Base-by-base conservation (phyloP, 2,329 filamentous ascomycete genomes). In the Pleomassaria siparia region DNA sequence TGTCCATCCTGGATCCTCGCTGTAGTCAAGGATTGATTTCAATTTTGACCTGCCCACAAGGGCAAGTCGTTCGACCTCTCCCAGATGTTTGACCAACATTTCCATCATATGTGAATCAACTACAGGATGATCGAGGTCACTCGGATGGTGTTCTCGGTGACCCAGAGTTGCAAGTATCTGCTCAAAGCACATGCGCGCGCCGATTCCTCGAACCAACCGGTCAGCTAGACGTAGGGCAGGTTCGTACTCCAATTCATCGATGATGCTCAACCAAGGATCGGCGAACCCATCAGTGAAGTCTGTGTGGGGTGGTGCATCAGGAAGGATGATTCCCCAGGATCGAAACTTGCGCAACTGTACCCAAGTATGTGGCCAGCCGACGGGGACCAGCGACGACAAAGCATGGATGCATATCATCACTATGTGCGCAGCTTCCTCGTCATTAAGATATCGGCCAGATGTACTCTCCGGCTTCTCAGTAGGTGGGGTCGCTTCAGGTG, bases 181-280 rank as follows among this genome's bases (percentile, higher is more conserved):
- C 49, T 76, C 62, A 45, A 77, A 79, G 26, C 76, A 77, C 35
- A 72, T 64, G 9, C 78, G 73, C 16, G 74, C 74, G 6, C 74
- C 74, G 40, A 82, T 72, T 40, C 72, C 78, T 42, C 73, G 71
- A 18, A 78, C 70, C 26, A 82, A 60, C 10, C 76, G 73, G 40
- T 72, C 72, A n/a, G 76, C 66, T 25, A 82, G 66, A 18, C 77
- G 74, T 36, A 80, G 58, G 15, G 76, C 78, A 21, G 77, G 68
- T 30, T 80, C 77, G 59, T 80, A 75, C 50, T 80, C 78, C 12
- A 80, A 63, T 29, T 69, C 71, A 55, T 80, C 68, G 18, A 64
- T 62, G 22, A 71, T 68, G 9, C 58, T 53, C 18, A 70, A 44
- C 43, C 74, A 50, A 60, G 63, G 60, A 33, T 69, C 51, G 9